Evolutionary conservation across 2,329 filamentous ascomycete genomes (phyloP).

Genomic region (Phaeomoniella chlamydospora): DNA sequence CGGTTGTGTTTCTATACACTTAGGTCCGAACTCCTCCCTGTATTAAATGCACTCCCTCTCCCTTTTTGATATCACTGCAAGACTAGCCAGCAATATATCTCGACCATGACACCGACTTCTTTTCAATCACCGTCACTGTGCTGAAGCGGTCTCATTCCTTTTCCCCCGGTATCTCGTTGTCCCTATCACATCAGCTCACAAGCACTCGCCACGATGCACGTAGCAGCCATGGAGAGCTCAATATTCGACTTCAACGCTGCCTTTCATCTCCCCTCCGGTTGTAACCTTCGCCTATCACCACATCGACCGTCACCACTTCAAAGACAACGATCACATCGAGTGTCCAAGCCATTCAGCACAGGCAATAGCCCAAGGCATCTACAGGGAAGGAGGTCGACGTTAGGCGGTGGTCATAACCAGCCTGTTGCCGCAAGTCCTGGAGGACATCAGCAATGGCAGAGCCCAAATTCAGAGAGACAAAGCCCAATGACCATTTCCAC

Average conservation of each 20-base stretch:
- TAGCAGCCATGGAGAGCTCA: neutral
- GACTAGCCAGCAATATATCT: neutral
- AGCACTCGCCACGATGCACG: too few species aligned
- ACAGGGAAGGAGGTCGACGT: neutral
- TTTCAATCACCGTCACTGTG: too few species aligned
- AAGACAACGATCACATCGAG: neutral
- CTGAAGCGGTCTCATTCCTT: neutral
- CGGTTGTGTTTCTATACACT: neutral
- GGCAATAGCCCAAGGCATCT: neutral
- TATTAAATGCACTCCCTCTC: too few species aligned
- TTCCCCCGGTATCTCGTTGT: neutral
- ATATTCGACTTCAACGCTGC: neutral
- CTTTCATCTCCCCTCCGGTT: neutral
- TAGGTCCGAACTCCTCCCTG: too few species aligned
- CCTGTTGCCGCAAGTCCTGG: neutral
- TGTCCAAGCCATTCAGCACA: neutral
- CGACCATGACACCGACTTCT: neutral
- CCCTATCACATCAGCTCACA: too few species aligned
- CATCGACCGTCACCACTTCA: neutral
- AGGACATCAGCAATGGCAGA: neutral
- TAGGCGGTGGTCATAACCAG: neutral
- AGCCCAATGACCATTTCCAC: neutral
- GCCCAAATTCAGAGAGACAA: neutral
- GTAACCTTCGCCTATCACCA: neutral
- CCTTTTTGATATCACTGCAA: too few species aligned